phyloP scores from a whole-genome alignment of 164 flowering plant species.

The Chimonanthus salicifolius region DNA sequence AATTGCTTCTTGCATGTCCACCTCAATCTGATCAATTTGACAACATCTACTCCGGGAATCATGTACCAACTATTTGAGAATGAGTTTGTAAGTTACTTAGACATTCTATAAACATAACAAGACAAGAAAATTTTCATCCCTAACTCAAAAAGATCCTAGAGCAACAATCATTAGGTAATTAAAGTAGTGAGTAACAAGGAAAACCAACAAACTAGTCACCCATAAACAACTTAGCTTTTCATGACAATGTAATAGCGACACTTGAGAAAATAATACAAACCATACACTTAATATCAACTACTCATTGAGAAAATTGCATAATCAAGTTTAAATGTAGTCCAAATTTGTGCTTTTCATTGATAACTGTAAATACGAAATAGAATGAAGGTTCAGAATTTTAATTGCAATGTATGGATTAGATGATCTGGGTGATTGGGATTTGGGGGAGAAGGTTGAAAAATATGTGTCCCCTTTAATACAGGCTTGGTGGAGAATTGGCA shows the following conservation, averaged over 20 bases:
- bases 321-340: not conserved
- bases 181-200: not conserved
- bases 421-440: too few relatives aligned
- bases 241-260: not conserved
- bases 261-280: not conserved
- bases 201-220: not conserved
- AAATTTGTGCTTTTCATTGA: not conserved
- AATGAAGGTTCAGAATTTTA: too few relatives aligned
- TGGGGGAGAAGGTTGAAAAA: too few relatives aligned
- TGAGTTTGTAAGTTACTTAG: constrained; percentile 2
- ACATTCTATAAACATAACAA: constrained; percentile 3
- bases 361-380: not conserved
- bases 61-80: constrained; percentile 34
- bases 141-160: constrained; percentile 3
- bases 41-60: constrained; percentile 40
- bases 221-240: too few relatives aligned
- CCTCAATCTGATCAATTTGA: constrained; percentile 42
- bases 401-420: too few relatives aligned
- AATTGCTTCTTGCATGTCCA: constrained; percentile 40
- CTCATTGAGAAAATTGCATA: not conserved
- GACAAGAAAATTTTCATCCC: not conserved
- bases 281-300: not conserved
- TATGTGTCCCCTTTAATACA: too few relatives aligned
- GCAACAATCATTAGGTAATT: not conserved
- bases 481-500: too few relatives aligned